A percentile compares a stretch with the other conserved stretches of the same genome.
Evolutionary conservation across 345 rosid species (phyloP).

Genomic region (Aurinia saxatilis): DNA sequence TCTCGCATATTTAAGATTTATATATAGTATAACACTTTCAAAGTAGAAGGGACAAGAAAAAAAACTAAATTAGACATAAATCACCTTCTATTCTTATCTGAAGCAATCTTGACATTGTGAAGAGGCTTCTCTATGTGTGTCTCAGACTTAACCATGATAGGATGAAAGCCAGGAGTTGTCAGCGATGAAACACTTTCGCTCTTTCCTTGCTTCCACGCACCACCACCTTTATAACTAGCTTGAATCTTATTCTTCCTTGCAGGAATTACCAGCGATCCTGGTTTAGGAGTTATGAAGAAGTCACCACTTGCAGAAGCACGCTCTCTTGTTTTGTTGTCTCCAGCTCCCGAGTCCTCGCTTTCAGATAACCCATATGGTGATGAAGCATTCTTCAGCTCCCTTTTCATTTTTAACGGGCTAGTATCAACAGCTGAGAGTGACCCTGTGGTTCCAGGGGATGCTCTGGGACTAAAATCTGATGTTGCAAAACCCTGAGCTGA

Average conservation of each 20-base stretch:
- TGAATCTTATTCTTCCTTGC: slow-evolving; percentile 49
- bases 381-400: slow-evolving; percentile 52
- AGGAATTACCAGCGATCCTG: slow-evolving; percentile 42
- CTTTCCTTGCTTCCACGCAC: slow-evolving; percentile 74
- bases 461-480: slow-evolving; percentile 56
- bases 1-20: neutral
- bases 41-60: slow-evolving; percentile 5
- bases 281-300: slow-evolving; percentile 42
- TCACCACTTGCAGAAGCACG: slow-evolving; percentile 51
- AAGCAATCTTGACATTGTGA: slow-evolving; percentile 47
- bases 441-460: slow-evolving; percentile 44
- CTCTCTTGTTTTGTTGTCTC: slow-evolving; percentile 55
- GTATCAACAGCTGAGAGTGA: slow-evolving; percentile 37
- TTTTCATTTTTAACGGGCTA: slow-evolving; percentile 43
- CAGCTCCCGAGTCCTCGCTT: slow-evolving; percentile 87
- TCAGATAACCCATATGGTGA: slow-evolving; percentile 71
- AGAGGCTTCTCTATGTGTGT: slow-evolving; percentile 51
- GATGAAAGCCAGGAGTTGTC: slow-evolving; percentile 45
- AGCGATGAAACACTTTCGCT: slow-evolving; percentile 49
- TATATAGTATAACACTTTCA: neutral
- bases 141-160: slow-evolving; percentile 53
- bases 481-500: slow-evolving; percentile 49
- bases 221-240: slow-evolving; percentile 58
- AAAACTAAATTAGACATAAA: slow-evolving; percentile 12
- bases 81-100: slow-evolving; percentile 77